These are phyloP conservation scores for Zygosaccharomyces gambellarensis DNA, from an alignment of 805 yeast species.

Conservation along the genomic window DNA sequence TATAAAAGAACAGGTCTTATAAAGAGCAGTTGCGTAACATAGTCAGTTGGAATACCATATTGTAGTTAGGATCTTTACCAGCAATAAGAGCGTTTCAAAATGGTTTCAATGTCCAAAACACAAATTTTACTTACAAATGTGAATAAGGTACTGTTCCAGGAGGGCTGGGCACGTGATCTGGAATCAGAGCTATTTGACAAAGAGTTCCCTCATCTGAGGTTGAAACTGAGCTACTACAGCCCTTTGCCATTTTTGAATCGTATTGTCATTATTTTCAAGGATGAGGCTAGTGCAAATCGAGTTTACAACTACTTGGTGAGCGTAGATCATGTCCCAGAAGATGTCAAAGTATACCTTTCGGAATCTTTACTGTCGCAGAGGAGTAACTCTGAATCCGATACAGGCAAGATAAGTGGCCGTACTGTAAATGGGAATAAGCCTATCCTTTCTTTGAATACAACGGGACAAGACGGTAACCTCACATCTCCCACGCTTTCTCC, in stretches of 20 bases:
- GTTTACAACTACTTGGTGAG: slow-evolving; percentile 22
- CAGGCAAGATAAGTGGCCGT: not conserved
- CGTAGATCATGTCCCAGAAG: slow-evolving; percentile 6
- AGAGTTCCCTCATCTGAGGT: slow-evolving; percentile 23
- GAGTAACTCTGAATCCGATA: slow-evolving; percentile 17
- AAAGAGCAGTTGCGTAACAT: not conserved
- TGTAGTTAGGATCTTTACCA: not conserved
- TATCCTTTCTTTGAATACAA: slow-evolving; percentile 18
- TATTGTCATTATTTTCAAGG: slow-evolving; percentile 36
- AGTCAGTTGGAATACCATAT: no score
- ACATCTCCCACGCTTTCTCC: slow-evolving; percentile 34
- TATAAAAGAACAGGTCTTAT: not conserved
- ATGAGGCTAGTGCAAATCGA: slow-evolving; percentile 23
- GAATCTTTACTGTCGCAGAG: slow-evolving; percentile 35
- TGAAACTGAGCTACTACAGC: slow-evolving; percentile 33
- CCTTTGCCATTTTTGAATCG: slow-evolving; percentile 42
- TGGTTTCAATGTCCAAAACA: slow-evolving; percentile 14
- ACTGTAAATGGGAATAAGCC: slow-evolving; percentile 15
- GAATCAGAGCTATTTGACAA: slow-evolving; percentile 22
- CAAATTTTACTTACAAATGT: slow-evolving; percentile 34
- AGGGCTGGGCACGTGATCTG: slow-evolving; percentile 27
- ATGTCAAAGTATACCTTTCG: slow-evolving; percentile 31
- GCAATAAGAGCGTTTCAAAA: not conserved
- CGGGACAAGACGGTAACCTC: slow-evolving; percentile 17
- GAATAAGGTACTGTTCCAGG: slow-evolving; percentile 21